These are phyloP conservation scores for Vitis riparia DNA, from an alignment of 164 flowering plant genomes.

Conservation along the genomic window DNA sequence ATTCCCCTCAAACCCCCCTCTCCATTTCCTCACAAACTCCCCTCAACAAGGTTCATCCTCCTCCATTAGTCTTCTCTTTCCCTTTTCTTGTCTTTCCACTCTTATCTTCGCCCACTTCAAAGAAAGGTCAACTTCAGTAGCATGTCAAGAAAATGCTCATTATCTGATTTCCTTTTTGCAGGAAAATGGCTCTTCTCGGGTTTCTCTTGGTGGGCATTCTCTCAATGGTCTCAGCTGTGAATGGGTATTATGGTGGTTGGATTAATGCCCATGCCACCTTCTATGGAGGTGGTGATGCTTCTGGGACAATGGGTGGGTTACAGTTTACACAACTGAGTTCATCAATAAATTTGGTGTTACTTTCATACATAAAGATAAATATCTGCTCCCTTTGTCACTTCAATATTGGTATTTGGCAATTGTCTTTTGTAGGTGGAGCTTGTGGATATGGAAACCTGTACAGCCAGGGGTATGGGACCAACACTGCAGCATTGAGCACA, in stretches of 20 bases:
- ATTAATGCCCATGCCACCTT: conserved; percentile 71
- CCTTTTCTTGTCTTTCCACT: not conserved
- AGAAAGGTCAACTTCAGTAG: not conserved
- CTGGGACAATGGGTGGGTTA: conserved; percentile 73
- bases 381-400: no score
- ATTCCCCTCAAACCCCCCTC: conserved; percentile 12
- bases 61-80: not conserved
- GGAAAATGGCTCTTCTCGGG: conserved; percentile 40
- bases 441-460: conserved; percentile 87
- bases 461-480: conserved; percentile 72
- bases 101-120: not conserved
- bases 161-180: conserved; percentile 9
- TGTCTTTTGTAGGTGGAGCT: conserved; percentile 56
- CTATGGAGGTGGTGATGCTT: conserved; percentile 81
- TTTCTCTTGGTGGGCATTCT: conserved; percentile 28
- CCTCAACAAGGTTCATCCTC: conserved; percentile 8
- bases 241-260: conserved; percentile 60
- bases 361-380: no score
- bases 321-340: not conserved
- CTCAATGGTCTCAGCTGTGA: conserved; percentile 28
- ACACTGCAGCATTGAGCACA: conserved; percentile 75
- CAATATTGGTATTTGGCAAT: no score
- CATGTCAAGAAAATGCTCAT: not conserved
- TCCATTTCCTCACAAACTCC: conserved; percentile 15
- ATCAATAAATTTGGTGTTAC: no score